Evolutionary conservation across 2,329 filamentous ascomycete species (phyloP).

Genomic region (Pyrenochaeta sp.): DNA sequence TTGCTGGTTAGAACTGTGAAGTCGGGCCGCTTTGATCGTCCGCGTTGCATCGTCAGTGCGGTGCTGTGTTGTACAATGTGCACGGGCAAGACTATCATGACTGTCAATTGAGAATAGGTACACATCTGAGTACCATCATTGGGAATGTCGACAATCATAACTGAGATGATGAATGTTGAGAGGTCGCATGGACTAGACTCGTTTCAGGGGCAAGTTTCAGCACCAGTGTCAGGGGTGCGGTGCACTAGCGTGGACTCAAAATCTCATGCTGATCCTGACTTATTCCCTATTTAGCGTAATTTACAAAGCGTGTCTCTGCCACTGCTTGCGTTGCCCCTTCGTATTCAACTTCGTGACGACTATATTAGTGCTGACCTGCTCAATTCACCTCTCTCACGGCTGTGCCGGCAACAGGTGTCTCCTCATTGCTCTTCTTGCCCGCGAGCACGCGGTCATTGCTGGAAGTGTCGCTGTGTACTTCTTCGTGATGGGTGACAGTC

Average conservation of each 20-base stretch:
- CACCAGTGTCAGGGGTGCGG: background rate
- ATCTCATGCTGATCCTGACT: background rate
- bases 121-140: too few species aligned
- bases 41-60: too few species aligned
- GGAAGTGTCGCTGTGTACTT: conserved; percentile 21
- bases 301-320: background rate
- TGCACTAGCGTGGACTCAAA: background rate
- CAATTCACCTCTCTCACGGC: conserved; percentile 23
- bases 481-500: conserved; percentile 5
- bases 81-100: too few species aligned
- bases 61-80: too few species aligned
- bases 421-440: conserved; percentile 23
- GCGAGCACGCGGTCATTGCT: conserved; percentile 18
- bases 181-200: background rate
- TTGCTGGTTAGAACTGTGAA: too few species aligned
- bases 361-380: background rate
- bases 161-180: background rate
- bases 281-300: background rate
- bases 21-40: too few species aligned
- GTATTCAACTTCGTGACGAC: background rate
- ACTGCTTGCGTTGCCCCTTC: background rate
- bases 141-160: too few species aligned
- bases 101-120: too few species aligned
- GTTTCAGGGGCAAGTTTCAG: background rate
- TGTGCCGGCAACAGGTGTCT: conserved; percentile 18